Percentiles rank a stretch among this genome's conserved stretches.
phyloP scores from a whole-genome alignment of 371 early-diverging fungal species.

The Quaeritorhiza haematococci region DNA sequence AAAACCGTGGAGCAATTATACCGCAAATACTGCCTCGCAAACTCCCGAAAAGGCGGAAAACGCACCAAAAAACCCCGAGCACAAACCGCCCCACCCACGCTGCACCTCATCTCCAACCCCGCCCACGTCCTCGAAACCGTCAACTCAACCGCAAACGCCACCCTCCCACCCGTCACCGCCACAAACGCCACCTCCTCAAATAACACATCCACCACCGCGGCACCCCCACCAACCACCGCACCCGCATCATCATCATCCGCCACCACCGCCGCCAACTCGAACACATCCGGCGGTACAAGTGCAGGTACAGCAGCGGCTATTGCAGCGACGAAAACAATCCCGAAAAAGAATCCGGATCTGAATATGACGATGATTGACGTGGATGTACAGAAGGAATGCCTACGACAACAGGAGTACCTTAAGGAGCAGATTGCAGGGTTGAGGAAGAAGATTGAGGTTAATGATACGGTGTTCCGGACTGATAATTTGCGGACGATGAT shows the following conservation, averaged over 20 bases:
- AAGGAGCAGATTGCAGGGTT: constrained; percentile 23
- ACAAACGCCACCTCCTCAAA: background rate
- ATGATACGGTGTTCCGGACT: constrained; percentile 19
- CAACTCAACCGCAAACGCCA: no score
- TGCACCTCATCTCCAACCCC: no score
- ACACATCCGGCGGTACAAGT: constrained; percentile 6
- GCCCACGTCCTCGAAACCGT: no score
- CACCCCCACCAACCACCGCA: no score
- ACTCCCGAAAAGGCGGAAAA: background rate
- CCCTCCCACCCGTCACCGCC: background rate
- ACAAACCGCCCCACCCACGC: no score
- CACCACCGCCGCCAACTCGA: no score
- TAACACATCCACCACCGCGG: no score
- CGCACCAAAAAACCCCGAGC: background rate
- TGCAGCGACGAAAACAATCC: constrained; percentile 1
- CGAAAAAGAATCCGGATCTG: constrained; percentile 1
- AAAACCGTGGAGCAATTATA: constrained; percentile 23
- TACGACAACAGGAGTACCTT: constrained; percentile 29
- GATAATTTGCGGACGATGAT: constrained; percentile 33
- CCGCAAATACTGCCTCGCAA: constrained; percentile 26
- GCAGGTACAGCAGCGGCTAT: constrained; percentile 10
- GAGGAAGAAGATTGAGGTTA: constrained; percentile 17
- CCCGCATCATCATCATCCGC: no score
- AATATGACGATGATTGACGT: constrained; percentile 18
- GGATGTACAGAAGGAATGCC: constrained; percentile 32